Base-by-base conservation (phyloP, 352 stramenopile genomes). In the Saprolegnia parasitica region DNA sequence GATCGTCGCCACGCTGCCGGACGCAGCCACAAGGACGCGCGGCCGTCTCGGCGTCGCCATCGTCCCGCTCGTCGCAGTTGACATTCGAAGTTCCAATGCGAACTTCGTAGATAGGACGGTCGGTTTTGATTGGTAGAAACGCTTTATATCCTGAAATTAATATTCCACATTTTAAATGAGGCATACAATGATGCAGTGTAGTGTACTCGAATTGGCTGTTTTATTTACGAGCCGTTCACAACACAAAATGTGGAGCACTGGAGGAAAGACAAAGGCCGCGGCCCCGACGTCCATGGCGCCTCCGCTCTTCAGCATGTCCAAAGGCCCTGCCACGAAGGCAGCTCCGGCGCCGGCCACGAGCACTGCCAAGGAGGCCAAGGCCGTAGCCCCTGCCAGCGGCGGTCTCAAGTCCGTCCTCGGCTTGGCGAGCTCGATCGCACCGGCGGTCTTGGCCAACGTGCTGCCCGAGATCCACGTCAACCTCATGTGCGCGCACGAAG, bases 1-100 rank as follows among this genome's bases (percentile, higher is more conserved):
- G 49, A 97, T 82, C 3, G 85, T 85, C 60, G 90, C 89, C 37
- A 97, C 90, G 65, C 87, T 96, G 60, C 89, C 90, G 64, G 83
- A 93, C 11, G 81, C 88, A 39, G 80, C 80, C 64, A 96, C 74
- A 66, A 97, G 58, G 46, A 96, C 78, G 15, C 77, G 77, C 16
- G 84, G 84, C 15, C 74, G 78, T 4, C 46, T 42, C 35, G 26
- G 1, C 62, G n/a, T 60, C 26, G 49, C 37, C 61, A 66, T 71
- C 4, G 16, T 29, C 21, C 26, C n/a, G 16, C 42, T n/a, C 18
- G 42, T 49, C 11, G 42, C 42, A 49, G 42, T 49, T 15, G 29
- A 35, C 29, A 35, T n/a, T n/a, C 42, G 42, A 49, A 49, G 42
- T 49, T 49, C 42, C 1, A n/a, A 49, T n/a, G 11, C 42, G 42